These are phyloP conservation scores for Phaffomyces antillensis DNA, from an alignment of 805 yeast species.

Conservation along the genomic window DNA sequence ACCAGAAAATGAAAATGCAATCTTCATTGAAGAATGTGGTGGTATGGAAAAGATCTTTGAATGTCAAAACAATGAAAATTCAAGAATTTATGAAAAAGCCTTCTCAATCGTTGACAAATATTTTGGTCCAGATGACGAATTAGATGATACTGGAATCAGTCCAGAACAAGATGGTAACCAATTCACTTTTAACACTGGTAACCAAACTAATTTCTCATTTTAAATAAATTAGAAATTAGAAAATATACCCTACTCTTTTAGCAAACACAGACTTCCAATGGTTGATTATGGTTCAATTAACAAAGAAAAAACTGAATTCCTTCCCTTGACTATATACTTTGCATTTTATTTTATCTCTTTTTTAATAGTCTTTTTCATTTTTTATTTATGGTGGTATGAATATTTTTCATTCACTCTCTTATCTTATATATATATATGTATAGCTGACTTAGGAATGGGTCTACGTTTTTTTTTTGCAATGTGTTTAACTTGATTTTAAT, in stretches of 20 bases:
- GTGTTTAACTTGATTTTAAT: constrained; percentile 1
- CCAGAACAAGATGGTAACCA: constrained; percentile 76
- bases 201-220: constrained; percentile 31
- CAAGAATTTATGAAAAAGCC: constrained; percentile 87
- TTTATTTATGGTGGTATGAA: not conserved
- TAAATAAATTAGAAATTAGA: constrained; percentile 2
- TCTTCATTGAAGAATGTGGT: constrained; percentile 94
- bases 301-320: no score
- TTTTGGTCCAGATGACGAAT: constrained; percentile 76
- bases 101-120: constrained; percentile 84
- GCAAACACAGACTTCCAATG: no score
- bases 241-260: no score
- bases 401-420: no score
- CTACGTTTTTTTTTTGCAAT: not conserved
- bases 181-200: constrained; percentile 77
- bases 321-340: not conserved
- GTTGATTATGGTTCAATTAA: no score
- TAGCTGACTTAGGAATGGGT: not conserved
- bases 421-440: no score
- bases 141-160: constrained; percentile 68
- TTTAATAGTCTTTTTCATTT: not conserved
- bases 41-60: constrained; percentile 95
- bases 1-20: constrained; percentile 76
- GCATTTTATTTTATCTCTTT: not conserved
- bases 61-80: constrained; percentile 87